Evolutionary conservation across 352 stramenopile species (phyloP), one percentile per base, ranked within the genome.

Genomic region (Phytophthora pisi): DNA sequence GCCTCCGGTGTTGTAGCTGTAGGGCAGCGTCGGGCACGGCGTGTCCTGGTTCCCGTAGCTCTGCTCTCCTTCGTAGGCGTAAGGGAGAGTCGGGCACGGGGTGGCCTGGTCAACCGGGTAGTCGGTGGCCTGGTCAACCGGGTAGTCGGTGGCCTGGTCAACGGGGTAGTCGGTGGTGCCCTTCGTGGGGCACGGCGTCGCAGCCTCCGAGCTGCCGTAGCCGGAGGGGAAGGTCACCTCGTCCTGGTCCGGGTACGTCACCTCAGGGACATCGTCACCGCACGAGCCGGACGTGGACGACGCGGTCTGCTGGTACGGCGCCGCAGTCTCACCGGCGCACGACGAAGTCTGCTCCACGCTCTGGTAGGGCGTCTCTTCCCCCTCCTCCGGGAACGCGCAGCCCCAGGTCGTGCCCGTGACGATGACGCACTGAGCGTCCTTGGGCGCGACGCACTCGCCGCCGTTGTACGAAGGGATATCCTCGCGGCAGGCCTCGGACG

Each of bases 381-480:
- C 51, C 9, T 10, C 20, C 1, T 50, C 47, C 28, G 68, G 57
- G 50, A 64, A 80, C 15, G 57, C 64, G 20, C 76, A 84, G 10
- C 67, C 70, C 73, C 70, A 84, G 13, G 74, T 74, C 1, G 36
- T 28, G 5, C 51, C 66, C 5, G 52, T 64, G 23, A 89, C 68
- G 54, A 84, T 57, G 34, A 68, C 68, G 31, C 81, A 91, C 30
- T 75, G 30, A 0, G 77, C 61, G 47, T 83, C 72, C 54, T 75
- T 63, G 7, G 68, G 65, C 0, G 72, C 71, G 5, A 72, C 16
- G 36, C 79, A 88, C 45, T 64, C 16, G 38, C 56, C 61, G 36
- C 65, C 66, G 26, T 81, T 64, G 57, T 68, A 90, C 16, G 77
- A 84, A 15, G 75, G 58, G 5, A 90, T 63, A 18, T 69, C 69